Base-by-base conservation (phyloP, 2,329 filamentous ascomycete species). In the Ophiobolus disseminans region DNA sequence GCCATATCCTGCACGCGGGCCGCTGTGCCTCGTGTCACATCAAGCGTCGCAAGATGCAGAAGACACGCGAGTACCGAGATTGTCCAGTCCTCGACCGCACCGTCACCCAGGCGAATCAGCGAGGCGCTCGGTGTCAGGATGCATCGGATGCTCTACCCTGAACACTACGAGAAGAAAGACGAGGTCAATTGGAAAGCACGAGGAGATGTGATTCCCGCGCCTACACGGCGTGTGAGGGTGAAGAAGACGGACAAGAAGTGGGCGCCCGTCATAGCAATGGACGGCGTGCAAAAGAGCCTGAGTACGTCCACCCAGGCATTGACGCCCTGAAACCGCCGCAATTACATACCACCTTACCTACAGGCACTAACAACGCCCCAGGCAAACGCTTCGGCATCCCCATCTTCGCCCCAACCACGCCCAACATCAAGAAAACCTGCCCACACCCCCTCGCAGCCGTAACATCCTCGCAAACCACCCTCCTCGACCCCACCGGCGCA, bases 401-500 rank as follows among this genome's bases (percentile, higher is more conserved):
- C 56, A 68, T 77, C 58, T 71, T 75, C 62, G 81, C 82, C 3
- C 80, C 50, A 3, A 31, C 83, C 10, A 75, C 82, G 10, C 80
- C 82, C 25, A 83, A 85, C 8, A 75, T 82, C 40, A 77, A 78
- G 48, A 75, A 79, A 48, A 74, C 76, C 47, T 83, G 82, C 74
- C 83, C 85, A 48, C 81, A 91, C 65, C 87, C 91, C 17, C 76
- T 97, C 65, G 79, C 80, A 28, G 73, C 82, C 48, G 80, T 96
- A 63, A 86, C 86, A 60, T 72, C 81, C 41, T 76, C 83, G 46
- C 90, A 96, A 76, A 82, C 96, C 66, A 70, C 81, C 31, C 74
- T 82, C 32, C 88, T 97, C 66, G 94, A 99, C 75, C 91, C 91
- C 4, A 91, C 86, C 1, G 91, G 91, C 40, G 86, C 88, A 42